Base-by-base conservation (phyloP, 1,284 basidiomycete genomes). In the Flammula alnicola region DNA sequence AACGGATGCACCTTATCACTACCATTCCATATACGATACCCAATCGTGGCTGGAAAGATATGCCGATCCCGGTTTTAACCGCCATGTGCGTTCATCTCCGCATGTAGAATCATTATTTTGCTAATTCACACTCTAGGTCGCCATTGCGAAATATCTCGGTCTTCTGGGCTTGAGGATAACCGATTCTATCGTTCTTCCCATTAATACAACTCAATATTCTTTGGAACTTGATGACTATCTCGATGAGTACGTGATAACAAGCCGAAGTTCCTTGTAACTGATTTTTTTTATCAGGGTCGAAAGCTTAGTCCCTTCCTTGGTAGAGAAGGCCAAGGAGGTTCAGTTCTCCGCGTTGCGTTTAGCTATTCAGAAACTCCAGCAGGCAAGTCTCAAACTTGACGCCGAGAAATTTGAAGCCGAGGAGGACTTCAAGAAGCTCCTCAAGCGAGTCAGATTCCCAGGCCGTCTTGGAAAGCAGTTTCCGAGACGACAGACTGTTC, bases 21-120 rank as follows among this genome's bases (percentile, higher is more conserved):
- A 91, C 61, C 86, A 89, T 61, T 88, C 86, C n/a, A 81, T 92
- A 54, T 95, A 89, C 65, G 93, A 95, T 66, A 81, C 79, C 22
- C 80, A 86, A 59, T 71, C 73, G 43, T 95, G 86, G 86, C 85
- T 90, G 67, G 83, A 88, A 59, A 68, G 74, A 22, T 94, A 83
- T 61, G 88, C 79, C 27, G 92, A 95, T 66, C 85, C 86, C 12
- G 83, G 80, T 4, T 94, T 91, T 73, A 68, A 81, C 58, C 80
- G 83, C 45, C 89, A 93, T 69, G 83, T 84, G 72, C 63, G 47
- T 38, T 36, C 27, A 16, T 31, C 4, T 14, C n/a, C 11, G 26
- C 12, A 4, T 16, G 12, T 2, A 26, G 14, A 12, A 27, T 27
- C 14, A 32, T n/a, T 47, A 22, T 32, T 17, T 30, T 51, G n/a